Evolutionary conservation across 257 asterid species (phyloP).

Genomic region (Craterostigma plantagineum): DNA sequence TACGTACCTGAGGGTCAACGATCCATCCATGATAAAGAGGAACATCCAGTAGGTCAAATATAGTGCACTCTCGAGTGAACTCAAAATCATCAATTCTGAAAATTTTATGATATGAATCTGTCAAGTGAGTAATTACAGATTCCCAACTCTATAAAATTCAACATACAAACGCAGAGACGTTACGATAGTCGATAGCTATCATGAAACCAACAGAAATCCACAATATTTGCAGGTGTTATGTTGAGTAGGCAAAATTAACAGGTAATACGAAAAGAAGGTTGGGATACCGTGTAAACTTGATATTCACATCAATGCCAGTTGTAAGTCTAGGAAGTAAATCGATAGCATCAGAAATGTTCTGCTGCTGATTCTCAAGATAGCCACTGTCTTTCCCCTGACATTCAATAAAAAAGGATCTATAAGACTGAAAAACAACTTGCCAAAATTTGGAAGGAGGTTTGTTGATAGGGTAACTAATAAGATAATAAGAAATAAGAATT

Average conservation of each 20-base stretch:
- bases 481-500: conserved; percentile 12
- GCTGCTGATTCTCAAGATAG: conserved; percentile 71
- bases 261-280: conserved; percentile 7
- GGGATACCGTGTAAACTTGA: conserved; percentile 61
- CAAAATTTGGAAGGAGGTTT: no score
- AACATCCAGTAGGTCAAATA: conserved; percentile 85
- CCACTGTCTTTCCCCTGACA: conserved; percentile 64
- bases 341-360: conserved; percentile 85
- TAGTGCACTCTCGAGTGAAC: conserved; percentile 93
- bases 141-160: neutral
- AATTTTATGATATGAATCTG: conserved; percentile 6
- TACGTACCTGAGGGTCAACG: conserved; percentile 83
- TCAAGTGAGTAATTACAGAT: conserved; percentile 6
- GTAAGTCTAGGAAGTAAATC: conserved; percentile 93
- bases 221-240: neutral
- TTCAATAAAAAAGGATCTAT: conserved; percentile 8
- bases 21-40: conserved; percentile 99
- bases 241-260: neutral
- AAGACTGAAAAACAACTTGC: no score
- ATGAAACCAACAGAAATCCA: neutral
- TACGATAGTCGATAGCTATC: no score
- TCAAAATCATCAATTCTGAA: conserved; percentile 89
- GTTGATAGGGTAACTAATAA: conserved; percentile 1
- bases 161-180: no score
- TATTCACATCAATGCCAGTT: conserved; percentile 89